These are phyloP conservation scores for Talaromyces liani DNA, from an alignment of 495 filamentous ascomycete species.

Conservation along the genomic window DNA sequence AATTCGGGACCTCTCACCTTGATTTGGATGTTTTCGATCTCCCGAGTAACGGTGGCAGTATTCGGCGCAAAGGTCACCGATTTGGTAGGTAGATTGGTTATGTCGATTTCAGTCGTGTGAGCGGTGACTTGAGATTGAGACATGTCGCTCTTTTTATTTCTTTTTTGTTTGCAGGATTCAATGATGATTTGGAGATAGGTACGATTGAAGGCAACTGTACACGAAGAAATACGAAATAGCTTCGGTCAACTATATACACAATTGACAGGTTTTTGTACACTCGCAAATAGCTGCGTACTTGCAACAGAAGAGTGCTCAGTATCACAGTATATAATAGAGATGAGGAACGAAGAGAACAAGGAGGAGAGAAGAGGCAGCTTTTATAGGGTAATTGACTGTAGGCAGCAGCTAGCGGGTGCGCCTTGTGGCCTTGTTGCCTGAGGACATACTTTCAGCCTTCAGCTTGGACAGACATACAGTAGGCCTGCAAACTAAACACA, in stretches of 20 bases:
- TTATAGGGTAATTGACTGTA: not conserved
- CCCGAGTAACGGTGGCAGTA: constrained; percentile 53
- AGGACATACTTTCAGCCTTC: not conserved
- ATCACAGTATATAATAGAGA: not conserved
- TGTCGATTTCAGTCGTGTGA: constrained; percentile 18
- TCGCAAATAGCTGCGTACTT: not conserved
- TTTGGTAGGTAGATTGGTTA: constrained; percentile 49
- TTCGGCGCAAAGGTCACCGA: constrained; percentile 56
- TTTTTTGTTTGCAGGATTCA: not conserved
- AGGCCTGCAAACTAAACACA: too few species aligned
- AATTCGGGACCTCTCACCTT: constrained; percentile 29
- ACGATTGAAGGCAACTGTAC: not conserved
- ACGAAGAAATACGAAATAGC: not conserved
- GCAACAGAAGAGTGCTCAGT: not conserved
- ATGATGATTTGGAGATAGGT: too few species aligned
- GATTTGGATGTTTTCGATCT: constrained; percentile 52
- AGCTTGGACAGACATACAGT: too few species aligned
- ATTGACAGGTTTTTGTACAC: not conserved
- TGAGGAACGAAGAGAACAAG: not conserved
- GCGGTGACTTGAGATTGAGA: not conserved
- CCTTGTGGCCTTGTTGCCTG: not conserved
- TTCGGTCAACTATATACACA: not conserved
- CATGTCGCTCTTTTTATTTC: not conserved
- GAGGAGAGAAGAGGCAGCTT: not conserved
- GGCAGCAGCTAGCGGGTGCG: not conserved